Evolutionary conservation across 2,329 filamentous ascomycete genomes (phyloP).

Genomic region (Hypomyces rosellus): DNA sequence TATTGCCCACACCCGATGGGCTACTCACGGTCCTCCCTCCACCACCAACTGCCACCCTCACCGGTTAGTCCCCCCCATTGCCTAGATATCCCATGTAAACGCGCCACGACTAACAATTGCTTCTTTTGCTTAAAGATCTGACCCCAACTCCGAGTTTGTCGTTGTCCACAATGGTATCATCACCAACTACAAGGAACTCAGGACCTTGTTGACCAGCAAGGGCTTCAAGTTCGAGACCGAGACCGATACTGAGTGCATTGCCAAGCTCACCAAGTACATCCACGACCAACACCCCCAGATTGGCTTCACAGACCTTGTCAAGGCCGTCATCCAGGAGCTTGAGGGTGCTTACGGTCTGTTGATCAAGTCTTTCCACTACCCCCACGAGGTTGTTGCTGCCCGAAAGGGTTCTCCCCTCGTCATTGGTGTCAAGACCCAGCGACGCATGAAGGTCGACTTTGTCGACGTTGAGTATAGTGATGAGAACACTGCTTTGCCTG

Average conservation of each 20-base stretch:
- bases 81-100: neutral
- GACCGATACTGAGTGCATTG: slow-evolving; percentile 98
- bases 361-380: slow-evolving; percentile 97
- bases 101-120: slow-evolving; percentile 9
- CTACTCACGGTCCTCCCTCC: slow-evolving; percentile 91
- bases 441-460: slow-evolving; percentile 99
- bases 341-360: slow-evolving; percentile 96
- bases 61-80: slow-evolving; percentile 53
- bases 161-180: slow-evolving; percentile 99
- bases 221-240: slow-evolving; percentile 99
- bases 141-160: slow-evolving; percentile 90
- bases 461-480: slow-evolving; percentile 97
- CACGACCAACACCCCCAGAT: slow-evolving; percentile 91
- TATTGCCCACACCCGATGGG: slow-evolving; percentile 98
- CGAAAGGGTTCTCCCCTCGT: slow-evolving; percentile 97
- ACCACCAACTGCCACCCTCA: slow-evolving; percentile 97
- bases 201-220: slow-evolving; percentile 86
- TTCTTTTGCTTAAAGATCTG: slow-evolving; percentile 58
- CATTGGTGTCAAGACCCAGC: slow-evolving; percentile 92
- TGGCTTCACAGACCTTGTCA: slow-evolving; percentile 92
- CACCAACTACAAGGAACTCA: slow-evolving; percentile 99
- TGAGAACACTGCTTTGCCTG: slow-evolving; percentile 74
- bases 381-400: slow-evolving; percentile 94
- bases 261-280: slow-evolving; percentile 97
- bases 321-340: slow-evolving; percentile 97